phyloP scores from a whole-genome alignment of 805 yeast genomes.

The Starmera caribaea region DNA sequence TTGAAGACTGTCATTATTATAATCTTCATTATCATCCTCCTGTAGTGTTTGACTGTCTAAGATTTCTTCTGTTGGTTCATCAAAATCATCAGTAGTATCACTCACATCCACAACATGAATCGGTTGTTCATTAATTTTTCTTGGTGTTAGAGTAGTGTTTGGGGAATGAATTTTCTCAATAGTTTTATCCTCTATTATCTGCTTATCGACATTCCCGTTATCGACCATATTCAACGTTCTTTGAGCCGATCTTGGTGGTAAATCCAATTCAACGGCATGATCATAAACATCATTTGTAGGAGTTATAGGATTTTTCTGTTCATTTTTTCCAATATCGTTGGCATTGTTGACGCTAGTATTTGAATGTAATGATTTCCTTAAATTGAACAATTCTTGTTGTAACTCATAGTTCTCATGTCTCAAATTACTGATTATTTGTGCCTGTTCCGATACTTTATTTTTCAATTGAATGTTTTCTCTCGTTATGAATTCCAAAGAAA shows the following conservation, averaged over 20 bases:
- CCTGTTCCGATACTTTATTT: conserved; percentile 9
- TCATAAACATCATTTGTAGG: not conserved
- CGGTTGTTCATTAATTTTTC: too few relatives aligned
- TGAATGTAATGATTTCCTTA: not conserved
- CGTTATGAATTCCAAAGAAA: conserved; percentile 5
- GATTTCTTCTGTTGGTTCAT: too few relatives aligned
- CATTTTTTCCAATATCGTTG: not conserved
- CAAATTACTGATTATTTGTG: conserved; percentile 5
- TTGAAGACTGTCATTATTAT: too few relatives aligned
- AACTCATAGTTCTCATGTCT: conserved; percentile 9
- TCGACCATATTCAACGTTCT: conserved; percentile 10
- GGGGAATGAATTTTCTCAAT: not conserved
- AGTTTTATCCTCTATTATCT: not conserved
- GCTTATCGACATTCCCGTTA: not conserved
- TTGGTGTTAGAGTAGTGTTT: too few relatives aligned
- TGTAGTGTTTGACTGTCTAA: too few relatives aligned
- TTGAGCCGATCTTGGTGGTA: conserved; percentile 32
- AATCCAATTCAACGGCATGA: conserved; percentile 4
- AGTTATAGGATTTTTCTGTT: not conserved
- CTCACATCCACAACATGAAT: too few relatives aligned
- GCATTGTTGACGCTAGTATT: not conserved
- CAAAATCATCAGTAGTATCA: too few relatives aligned
- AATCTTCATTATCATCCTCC: too few relatives aligned
- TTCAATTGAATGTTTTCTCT: conserved; percentile 11
- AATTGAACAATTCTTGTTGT: conserved; percentile 1